Evolutionary conservation across 202 grass and related monocot species (phyloP).

Genomic region (Tripidium arundinaceum): DNA sequence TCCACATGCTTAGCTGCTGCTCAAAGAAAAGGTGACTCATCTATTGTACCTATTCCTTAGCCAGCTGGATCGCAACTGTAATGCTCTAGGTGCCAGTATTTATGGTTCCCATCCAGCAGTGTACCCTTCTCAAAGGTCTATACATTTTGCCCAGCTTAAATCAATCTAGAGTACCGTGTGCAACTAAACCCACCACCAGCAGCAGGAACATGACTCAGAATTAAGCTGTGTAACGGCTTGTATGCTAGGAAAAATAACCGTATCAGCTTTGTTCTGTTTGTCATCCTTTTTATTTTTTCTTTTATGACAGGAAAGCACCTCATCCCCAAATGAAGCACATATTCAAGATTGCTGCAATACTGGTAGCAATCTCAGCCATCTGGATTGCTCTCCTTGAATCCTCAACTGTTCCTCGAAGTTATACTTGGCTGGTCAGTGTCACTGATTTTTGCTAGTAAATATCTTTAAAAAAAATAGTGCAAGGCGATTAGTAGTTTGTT

Average conservation of each 20-base stretch:
- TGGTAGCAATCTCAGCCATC: constrained; percentile 48
- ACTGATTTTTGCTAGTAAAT: background rate
- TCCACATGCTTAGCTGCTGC: background rate
- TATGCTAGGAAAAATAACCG: background rate
- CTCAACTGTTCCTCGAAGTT: constrained; percentile 59
- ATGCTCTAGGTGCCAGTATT: background rate
- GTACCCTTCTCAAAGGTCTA: background rate
- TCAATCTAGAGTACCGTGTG: background rate
- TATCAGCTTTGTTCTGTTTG: background rate
- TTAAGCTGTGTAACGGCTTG: background rate
- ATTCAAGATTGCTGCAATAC: constrained; percentile 58
- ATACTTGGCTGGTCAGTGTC: constrained; percentile 82
- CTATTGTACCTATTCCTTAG: no score
- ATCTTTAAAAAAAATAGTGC: background rate
- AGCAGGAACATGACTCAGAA: background rate
- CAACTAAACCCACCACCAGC: background rate
- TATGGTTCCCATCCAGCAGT: background rate
- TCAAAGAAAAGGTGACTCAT: no score
- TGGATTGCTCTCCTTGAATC: constrained; percentile 65
- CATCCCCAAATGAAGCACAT: constrained; percentile 72
- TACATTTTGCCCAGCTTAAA: background rate
- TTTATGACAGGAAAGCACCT: background rate
- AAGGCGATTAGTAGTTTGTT: background rate
- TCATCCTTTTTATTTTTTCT: background rate
- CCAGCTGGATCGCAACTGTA: background rate